Percentiles rank a stretch among this genome's conserved stretches.
Evolutionary conservation across 768 basidiomycete genomes (phyloP).

Genomic region (Amanita molliuscula): DNA sequence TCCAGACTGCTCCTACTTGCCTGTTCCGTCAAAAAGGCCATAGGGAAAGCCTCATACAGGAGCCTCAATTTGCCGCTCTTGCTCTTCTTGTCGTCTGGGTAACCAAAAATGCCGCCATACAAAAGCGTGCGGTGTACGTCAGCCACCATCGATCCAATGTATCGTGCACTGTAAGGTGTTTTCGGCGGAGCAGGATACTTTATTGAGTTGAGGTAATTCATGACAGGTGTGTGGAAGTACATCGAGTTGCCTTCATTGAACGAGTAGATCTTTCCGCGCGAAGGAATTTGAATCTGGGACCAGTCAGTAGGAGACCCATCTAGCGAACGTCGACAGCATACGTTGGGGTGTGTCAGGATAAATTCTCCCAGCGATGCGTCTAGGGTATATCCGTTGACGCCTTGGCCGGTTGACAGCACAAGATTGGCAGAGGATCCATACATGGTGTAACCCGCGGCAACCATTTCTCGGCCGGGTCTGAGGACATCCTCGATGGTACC

Average conservation of each 20-base stretch:
- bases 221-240: slow-evolving; percentile 82
- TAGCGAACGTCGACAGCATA: slow-evolving; percentile 22
- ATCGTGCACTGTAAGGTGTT: slow-evolving; percentile 80
- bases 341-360: slow-evolving; percentile 95
- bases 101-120: slow-evolving; percentile 98
- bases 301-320: not conserved
- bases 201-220: slow-evolving; percentile 80
- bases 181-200: slow-evolving; percentile 77
- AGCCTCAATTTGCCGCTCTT: slow-evolving; percentile 92
- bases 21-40: slow-evolving; percentile 94
- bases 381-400: slow-evolving; percentile 97
- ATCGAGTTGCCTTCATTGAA: slow-evolving; percentile 98
- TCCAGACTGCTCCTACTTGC: slow-evolving; percentile 24
- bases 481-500: slow-evolving; percentile 86
- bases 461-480: slow-evolving; percentile 92
- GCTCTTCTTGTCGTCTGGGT: slow-evolving; percentile 96
- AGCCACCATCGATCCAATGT: slow-evolving; percentile 99
- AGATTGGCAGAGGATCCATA: slow-evolving; percentile 93
- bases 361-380: slow-evolving; percentile 96
- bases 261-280: slow-evolving; percentile 97
- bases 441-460: slow-evolving; percentile 97
- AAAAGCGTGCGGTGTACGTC: slow-evolving; percentile 94
- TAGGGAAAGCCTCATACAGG: slow-evolving; percentile 96
- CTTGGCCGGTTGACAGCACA: slow-evolving; percentile 88
- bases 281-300: slow-evolving; percentile 80